Percentiles rank a stretch among this genome's conserved stretches.
These are phyloP conservation scores for Earliella scabrosa DNA, from an alignment of 1,284 basidiomycete genomes.

Conservation along the genomic window DNA sequence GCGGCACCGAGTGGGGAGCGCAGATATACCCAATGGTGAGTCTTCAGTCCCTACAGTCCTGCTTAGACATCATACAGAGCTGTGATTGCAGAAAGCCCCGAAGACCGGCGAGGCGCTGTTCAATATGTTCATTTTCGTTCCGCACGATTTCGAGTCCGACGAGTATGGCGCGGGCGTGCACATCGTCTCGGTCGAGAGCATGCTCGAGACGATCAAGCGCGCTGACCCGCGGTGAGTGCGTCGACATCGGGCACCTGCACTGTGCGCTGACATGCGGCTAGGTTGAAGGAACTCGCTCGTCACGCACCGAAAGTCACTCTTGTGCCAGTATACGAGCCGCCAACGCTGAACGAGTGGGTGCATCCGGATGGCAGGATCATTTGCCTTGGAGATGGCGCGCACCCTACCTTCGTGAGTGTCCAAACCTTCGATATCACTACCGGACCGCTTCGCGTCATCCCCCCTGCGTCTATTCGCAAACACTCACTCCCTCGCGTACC, in stretches of 20 bases:
- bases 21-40: conserved; percentile 25
- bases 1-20: conserved; percentile 18
- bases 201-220: conserved; percentile 5
- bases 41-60: background rate
- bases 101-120: conserved; percentile 8
- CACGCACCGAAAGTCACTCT: conserved; percentile 9
- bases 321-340: conserved; percentile 18
- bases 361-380: conserved; percentile 28
- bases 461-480: background rate
- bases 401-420: conserved; percentile 54
- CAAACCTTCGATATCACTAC: background rate
- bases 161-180: background rate
- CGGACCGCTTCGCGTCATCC: background rate
- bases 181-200: background rate
- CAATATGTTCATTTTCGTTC: conserved; percentile 10
- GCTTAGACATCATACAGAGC: background rate
- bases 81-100: conserved; percentile 5
- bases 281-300: conserved; percentile 21
- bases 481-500: background rate
- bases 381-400: conserved; percentile 46
- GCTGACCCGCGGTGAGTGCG: conserved; percentile 18
- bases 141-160: background rate
- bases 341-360: conserved; percentile 33
- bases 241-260: background rate
- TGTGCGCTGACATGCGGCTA: background rate